Evolutionary conservation across 2,329 filamentous ascomycete species (phyloP).

Genomic region (Diaporthe citrichinensis): DNA sequence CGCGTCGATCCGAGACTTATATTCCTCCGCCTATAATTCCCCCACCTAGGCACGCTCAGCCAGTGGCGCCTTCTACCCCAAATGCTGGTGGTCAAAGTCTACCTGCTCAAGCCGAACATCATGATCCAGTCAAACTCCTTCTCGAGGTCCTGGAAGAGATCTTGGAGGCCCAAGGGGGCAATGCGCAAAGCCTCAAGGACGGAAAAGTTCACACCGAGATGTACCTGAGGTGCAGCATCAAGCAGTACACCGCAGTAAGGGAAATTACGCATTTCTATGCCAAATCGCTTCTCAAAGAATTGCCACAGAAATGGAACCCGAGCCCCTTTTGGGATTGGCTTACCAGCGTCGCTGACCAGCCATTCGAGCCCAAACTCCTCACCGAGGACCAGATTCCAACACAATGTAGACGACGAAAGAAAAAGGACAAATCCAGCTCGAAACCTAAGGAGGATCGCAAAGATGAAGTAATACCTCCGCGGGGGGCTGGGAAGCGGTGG

Average conservation of each 20-base stretch:
- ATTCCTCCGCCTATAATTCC: conserved; percentile 27
- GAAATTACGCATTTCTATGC: conserved; percentile 63
- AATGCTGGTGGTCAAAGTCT: not conserved
- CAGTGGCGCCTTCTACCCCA: not conserved
- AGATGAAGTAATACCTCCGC: not conserved
- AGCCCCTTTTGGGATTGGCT: conserved; percentile 55
- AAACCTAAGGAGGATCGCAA: not conserved
- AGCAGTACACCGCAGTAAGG: conserved; percentile 50
- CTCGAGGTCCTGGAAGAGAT: conserved; percentile 47
- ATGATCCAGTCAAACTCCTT: conserved; percentile 39
- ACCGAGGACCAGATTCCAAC: conserved; percentile 45
- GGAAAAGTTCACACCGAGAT: conserved; percentile 52
- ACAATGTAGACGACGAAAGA: conserved; percentile 46
- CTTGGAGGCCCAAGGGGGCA: conserved; percentile 48
- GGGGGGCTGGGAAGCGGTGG: conserved; percentile 39
- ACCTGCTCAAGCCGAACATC: conserved; percentile 15
- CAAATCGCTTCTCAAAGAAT: conserved; percentile 52
- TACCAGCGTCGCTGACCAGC: conserved; percentile 46
- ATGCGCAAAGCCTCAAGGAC: conserved; percentile 47
- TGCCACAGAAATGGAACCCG: conserved; percentile 53
- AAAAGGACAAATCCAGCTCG: not conserved
- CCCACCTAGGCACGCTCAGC: not conserved
- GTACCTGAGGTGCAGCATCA: conserved; percentile 58
- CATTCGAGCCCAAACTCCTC: conserved; percentile 48
- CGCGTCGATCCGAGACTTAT: conserved; percentile 41